A percentile compares a stretch with the other conserved stretches of the same genome.
phyloP scores from a whole-genome alignment of 495 filamentous ascomycete genomes.

The Trichoderma reesei region DNA sequence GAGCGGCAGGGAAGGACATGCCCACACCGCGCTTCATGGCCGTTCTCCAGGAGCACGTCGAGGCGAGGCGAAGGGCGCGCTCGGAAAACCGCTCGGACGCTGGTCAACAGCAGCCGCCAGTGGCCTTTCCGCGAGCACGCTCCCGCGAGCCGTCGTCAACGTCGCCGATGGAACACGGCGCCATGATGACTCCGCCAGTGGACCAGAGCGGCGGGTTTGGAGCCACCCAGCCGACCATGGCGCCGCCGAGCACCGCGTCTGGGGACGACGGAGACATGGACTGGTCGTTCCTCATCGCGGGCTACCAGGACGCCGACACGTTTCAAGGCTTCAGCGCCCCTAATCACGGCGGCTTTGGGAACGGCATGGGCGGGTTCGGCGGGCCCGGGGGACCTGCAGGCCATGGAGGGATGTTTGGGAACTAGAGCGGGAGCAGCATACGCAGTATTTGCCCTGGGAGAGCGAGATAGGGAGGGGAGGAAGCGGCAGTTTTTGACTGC shows the following conservation, averaged over 20 bases:
- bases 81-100: constrained; percentile 12
- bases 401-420: constrained; percentile 1
- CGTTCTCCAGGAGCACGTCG: constrained; percentile 27
- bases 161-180: not conserved
- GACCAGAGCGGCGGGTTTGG: not conserved
- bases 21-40: constrained; percentile 33
- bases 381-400: constrained; percentile 5
- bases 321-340: not conserved
- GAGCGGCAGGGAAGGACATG: constrained; percentile 28
- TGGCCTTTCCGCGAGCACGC: not conserved
- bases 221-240: not conserved
- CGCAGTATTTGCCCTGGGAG: not conserved
- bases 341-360: constrained; percentile 3
- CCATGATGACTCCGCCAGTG: constrained; percentile 12
- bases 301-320: constrained; percentile 5
- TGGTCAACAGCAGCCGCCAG: not conserved
- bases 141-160: not conserved
- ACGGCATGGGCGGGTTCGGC: constrained; percentile 8
- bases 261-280: constrained; percentile 13
- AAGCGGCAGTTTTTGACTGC: not conserved
- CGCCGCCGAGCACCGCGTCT: not conserved
- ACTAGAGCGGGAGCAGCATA: not conserved
- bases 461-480: not conserved
- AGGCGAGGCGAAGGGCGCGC: constrained; percentile 17
- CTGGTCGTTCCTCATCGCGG: constrained; percentile 13